Evolutionary conservation across 2,329 filamentous ascomycete species (phyloP).

Genomic region (Onygena corvina): DNA sequence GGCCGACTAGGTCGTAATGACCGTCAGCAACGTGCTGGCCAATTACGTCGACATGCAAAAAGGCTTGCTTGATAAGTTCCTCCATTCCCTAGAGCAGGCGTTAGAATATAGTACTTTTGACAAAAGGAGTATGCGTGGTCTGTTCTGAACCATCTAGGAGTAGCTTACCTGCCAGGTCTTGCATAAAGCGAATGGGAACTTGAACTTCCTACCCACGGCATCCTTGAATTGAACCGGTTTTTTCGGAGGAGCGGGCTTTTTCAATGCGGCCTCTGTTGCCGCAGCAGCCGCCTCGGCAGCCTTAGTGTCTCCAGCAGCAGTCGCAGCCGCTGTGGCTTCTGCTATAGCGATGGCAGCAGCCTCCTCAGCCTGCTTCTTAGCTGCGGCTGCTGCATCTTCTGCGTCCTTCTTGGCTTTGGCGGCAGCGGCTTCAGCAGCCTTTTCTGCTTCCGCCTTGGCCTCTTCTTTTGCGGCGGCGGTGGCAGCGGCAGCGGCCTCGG

Average conservation of each 20-base stretch:
- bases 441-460: constrained; percentile 38
- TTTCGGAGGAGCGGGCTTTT: constrained; percentile 47
- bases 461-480: constrained; percentile 28
- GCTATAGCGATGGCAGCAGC: constrained; percentile 30
- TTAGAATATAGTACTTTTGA: constrained; percentile 20
- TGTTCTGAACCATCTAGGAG: neutral
- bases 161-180: constrained; percentile 65
- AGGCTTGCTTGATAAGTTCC: constrained; percentile 72
- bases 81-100: constrained; percentile 57
- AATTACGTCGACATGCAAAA: constrained; percentile 63
- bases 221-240: constrained; percentile 82
- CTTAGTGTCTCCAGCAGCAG: constrained; percentile 24
- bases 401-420: constrained; percentile 37
- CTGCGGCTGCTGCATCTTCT: constrained; percentile 29
- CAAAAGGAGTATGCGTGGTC: neutral
- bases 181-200: constrained; percentile 77
- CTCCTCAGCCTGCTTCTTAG: constrained; percentile 27
- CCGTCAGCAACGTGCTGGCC: constrained; percentile 65
- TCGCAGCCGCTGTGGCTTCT: constrained; percentile 27
- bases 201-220: constrained; percentile 81
- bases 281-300: constrained; percentile 25
- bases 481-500: constrained; percentile 28
- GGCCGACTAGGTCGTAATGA: constrained; percentile 68
- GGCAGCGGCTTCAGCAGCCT: constrained; percentile 37
- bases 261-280: constrained; percentile 24